Base-by-base conservation (phyloP, 2,329 filamentous ascomycete genomes). In the Ophiocordyceps sinensis region DNA sequence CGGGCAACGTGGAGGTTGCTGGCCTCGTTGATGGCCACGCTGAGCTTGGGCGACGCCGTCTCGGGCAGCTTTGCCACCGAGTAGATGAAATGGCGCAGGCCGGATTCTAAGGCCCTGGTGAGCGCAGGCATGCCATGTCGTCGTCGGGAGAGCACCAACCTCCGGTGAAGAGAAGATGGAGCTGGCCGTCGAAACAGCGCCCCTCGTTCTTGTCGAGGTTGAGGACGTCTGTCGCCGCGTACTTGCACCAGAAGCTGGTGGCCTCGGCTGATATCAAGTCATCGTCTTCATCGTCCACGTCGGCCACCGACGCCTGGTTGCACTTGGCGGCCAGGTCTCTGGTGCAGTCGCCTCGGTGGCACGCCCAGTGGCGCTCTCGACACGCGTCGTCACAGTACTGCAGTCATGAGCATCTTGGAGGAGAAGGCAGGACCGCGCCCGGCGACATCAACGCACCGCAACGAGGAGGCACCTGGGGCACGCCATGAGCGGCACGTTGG, bases 141-240 rank as follows among this genome's bases (percentile, higher is more conserved):
- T n/a, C 14, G 1, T 10, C 11, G 23, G n/a, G 37, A 15, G 7
- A 15, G 7, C 7, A 41, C 45, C 37, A 39, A 54, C 53, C 41
- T 38, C 53, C 53, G 2, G 41, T 17, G 6, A 56, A 32, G 7
- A 57, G 45, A 14, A 56, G 32, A 4, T 44, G 21, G 9, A 57
- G 43, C 3, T n/a, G 2, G 2, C 47, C 49, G 6, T 49, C 42
- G 28, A 46, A 56, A 0, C 44, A 38, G 17, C n/a, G 26, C 3
- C 54, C 54, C 32, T 57, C 54, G 17, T 54, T 52, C 31, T 48
- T 49, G 11, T 46, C 44, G 2, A 57, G 29, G n/a, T 51, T 49
- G 21, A 57, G 30, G 2, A 56, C 35, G 40, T 57, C 54, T 0
- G 47, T 48, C 7, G 54, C 51, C 2, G 49, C 41, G 13, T 51